These are phyloP conservation scores for Mycena crocata DNA, from an alignment of 768 basidiomycete species.

Conservation along the genomic window DNA sequence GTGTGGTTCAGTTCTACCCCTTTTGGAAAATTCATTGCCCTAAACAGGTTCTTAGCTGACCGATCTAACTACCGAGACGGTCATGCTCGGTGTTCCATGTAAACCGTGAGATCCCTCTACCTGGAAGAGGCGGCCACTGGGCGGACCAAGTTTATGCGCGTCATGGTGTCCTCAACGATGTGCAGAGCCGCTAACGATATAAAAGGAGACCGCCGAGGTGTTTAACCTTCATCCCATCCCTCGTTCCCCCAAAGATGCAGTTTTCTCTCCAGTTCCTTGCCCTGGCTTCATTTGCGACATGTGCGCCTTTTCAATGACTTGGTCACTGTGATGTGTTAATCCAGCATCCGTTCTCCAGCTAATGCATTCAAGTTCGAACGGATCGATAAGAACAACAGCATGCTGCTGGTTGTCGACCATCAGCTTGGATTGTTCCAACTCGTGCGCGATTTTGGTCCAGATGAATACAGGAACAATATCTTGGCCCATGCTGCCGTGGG, in stretches of 20 bases:
- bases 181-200: slow-evolving; percentile 8
- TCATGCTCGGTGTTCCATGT: slow-evolving; percentile 6
- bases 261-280: slow-evolving; percentile 8
- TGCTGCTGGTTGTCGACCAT: slow-evolving; percentile 61
- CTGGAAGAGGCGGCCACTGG: no score
- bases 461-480: slow-evolving; percentile 56
- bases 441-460: slow-evolving; percentile 53
- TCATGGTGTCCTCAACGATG: neutral
- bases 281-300: slow-evolving; percentile 12
- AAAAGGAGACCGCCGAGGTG: slow-evolving; percentile 2
- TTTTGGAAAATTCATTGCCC: slow-evolving; percentile 1
- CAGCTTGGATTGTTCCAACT: slow-evolving; percentile 62
- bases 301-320: neutral
- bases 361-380: slow-evolving; percentile 46
- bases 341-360: neutral
- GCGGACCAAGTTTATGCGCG: neutral
- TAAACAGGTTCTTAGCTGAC: slow-evolving; percentile 3
- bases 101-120: slow-evolving; percentile 5
- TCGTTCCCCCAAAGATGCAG: slow-evolving; percentile 10
- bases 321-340: neutral
- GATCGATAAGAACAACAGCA: slow-evolving; percentile 57
- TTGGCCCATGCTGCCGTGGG: slow-evolving; percentile 60
- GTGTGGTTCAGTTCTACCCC: neutral
- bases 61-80: neutral
- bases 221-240: neutral